A percentile compares a stretch with the other conserved stretches of the same genome.
These are phyloP conservation scores for Clonostachys chloroleuca DNA, from an alignment of 2,329 filamentous ascomycete genomes.

Conservation along the genomic window DNA sequence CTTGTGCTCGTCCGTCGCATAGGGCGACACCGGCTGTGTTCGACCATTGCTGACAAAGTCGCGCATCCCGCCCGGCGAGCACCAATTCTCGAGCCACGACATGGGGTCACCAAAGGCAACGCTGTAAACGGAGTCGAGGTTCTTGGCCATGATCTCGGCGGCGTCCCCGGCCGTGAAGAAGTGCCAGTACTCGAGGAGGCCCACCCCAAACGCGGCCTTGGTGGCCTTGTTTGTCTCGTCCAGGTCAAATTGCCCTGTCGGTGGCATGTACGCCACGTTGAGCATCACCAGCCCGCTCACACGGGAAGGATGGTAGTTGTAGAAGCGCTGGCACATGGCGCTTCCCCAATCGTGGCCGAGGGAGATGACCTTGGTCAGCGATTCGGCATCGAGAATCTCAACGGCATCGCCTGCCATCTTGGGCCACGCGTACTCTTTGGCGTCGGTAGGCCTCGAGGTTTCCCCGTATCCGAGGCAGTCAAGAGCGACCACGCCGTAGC, in stretches of 20 bases:
- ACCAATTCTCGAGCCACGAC: slow-evolving; percentile 27
- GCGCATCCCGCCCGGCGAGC: slow-evolving; percentile 23
- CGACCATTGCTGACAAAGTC: slow-evolving; percentile 11
- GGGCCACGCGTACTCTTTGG: slow-evolving; percentile 24
- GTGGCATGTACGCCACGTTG: slow-evolving; percentile 33
- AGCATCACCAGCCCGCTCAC: slow-evolving; percentile 34
- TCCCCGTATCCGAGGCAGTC: slow-evolving; percentile 32
- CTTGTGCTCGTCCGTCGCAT: slow-evolving; percentile 14
- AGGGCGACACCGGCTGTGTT: slow-evolving; percentile 13
- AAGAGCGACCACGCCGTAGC: slow-evolving; percentile 26
- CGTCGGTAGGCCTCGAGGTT: slow-evolving; percentile 32
- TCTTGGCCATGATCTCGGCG: slow-evolving; percentile 23
- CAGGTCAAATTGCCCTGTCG: slow-evolving; percentile 25
- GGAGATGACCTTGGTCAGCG: slow-evolving; percentile 25
- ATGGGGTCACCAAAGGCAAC: slow-evolving; percentile 21
- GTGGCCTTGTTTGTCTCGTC: slow-evolving; percentile 21
- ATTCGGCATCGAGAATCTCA: slow-evolving; percentile 32
- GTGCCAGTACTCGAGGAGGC: slow-evolving; percentile 36
- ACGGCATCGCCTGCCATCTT: slow-evolving; percentile 27
- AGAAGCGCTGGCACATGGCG: slow-evolving; percentile 28
- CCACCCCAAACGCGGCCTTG: slow-evolving; percentile 25
- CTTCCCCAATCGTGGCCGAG: slow-evolving; percentile 48
- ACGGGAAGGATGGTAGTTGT: slow-evolving; percentile 30
- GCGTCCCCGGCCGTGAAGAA: slow-evolving; percentile 34
- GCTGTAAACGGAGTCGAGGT: slow-evolving; percentile 29